Evolutionary conservation across 129 eudicot genomes (phyloP), one percentile per base, ranked within the genome.

Genomic region (Flaveria linearis): DNA sequence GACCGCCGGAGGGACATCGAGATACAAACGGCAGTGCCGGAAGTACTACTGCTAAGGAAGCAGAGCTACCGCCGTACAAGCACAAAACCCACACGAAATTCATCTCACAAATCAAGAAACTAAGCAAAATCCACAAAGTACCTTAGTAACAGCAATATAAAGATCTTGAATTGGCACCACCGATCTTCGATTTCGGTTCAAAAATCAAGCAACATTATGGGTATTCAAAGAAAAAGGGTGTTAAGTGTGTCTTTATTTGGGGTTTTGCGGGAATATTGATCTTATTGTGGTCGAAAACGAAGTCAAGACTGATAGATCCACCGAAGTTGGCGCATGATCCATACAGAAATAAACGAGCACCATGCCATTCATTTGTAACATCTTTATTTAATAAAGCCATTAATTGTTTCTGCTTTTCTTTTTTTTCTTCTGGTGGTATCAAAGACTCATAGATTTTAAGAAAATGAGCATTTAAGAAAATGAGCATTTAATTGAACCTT

Each of bases 261-360:
- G 17, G 28, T 9, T 70, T 71, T 39, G n/a, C n/a, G n/a, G n/a
- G n/a, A n/a, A n/a, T n/a, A n/a, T n/a, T n/a, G n/a, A n/a, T n/a
- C n/a, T n/a, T n/a, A n/a, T n/a, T n/a, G n/a, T n/a, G n/a, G n/a
- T n/a, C n/a, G n/a, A n/a, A n/a, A n/a, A n/a, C n/a, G n/a, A n/a
- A n/a, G n/a, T n/a, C n/a, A n/a, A n/a, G n/a, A n/a, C n/a, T n/a
- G n/a, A n/a, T n/a, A 56, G 91, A 90, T 20, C 93, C 97, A 64
- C 91, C 91, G 2, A 94, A 91, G 76, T 94, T 94, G 56, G 97
- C 98, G 76, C 97, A 94, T 56, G 98, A 94, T 79, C 98, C 98
- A 78, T 94, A 94, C 36, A 94, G 85, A 77, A 78, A 84, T 71
- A 94, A 85, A 20, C 82, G 88, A 79, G 97, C 98, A 63, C 77